Base-by-base conservation (phyloP, 352 stramenopile species). In the Phytophthora pseudosyringae region DNA sequence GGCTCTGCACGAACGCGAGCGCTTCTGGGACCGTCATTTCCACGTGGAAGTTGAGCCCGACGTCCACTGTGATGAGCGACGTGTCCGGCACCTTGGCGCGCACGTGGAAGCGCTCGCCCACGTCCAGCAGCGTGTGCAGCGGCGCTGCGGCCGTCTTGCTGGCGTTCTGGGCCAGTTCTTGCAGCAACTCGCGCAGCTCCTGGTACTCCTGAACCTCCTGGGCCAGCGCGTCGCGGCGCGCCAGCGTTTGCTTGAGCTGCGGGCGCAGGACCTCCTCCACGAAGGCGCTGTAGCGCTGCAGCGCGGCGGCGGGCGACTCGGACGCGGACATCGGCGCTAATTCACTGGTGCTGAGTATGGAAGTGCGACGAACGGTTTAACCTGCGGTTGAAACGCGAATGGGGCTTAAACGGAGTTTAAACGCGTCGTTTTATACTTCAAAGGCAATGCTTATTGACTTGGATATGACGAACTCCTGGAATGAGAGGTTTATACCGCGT, bases 21-120 rank as follows among this genome's bases (percentile, higher is more conserved):
- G 86, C 86, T 58, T 94, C 86, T 1, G 63, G 21, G 5, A 89
- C 57, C 16, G 83, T 91, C 85, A 94, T 94, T 64, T 94, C 83
- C 40, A 81, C 83, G 67, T 92, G 80, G 55, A 92, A 91, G 51
- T 88, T 76, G 18, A 94, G 80, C 0, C 85, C 85, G 29, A 94
- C 70, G 52, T 91, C 85, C 21, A 94, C 78, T 5, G 68, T 88
- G 28, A 94, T 75, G 25, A 87, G 72, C 16, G 77, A 77, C 61
- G 77, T 65, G 62, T 91, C 76, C 0, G 59, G 13, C 33, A 91
- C 75, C 59, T 94, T 91, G 33, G 85, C 74, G 45, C 80, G 86
- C 54, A 94, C 80, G 44, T 88, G 76, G 70, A 94, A 94, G 13
- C 75, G 72, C 62, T 91, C 76, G 15, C 86, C 86, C 7, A 94